phyloP scores from a whole-genome alignment of 225 moss, liverwort and hornwort species.

The Bryoerythrophyllum caledonicum region DNA sequence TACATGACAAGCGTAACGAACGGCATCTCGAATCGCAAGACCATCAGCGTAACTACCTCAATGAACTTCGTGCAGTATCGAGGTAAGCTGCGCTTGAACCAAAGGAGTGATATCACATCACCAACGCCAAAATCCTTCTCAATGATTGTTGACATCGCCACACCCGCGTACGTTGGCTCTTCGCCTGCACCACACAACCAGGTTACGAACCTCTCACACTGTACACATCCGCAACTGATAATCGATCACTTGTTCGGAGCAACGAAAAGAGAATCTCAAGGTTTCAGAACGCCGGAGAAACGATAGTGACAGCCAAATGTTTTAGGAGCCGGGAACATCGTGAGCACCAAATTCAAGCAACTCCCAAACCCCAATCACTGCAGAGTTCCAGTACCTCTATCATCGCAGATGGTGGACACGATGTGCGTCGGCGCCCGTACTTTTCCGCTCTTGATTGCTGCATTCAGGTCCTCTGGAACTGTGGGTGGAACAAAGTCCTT shows the following conservation, averaged over 20 bases:
- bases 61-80: constrained; percentile 91
- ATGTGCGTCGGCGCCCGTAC: constrained; percentile 92
- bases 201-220: not conserved
- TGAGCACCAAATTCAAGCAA: not conserved
- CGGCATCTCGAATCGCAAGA: not conserved
- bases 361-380: not conserved
- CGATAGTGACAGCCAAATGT: not conserved
- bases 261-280: not conserved
- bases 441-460: constrained; percentile 82
- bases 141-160: constrained; percentile 89
- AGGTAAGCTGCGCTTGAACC: constrained; percentile 92
- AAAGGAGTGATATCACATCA: constrained; percentile 90
- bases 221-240: not conserved
- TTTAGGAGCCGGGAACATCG: not conserved
- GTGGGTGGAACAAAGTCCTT: constrained; percentile 54
- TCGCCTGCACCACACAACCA: constrained; percentile 46
- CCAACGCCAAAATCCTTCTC: constrained; percentile 77
- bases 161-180: constrained; percentile 90
- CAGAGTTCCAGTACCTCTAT: constrained; percentile 53
- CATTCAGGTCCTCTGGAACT: constrained; percentile 86
- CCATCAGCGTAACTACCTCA: constrained; percentile 39
- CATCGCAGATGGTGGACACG: constrained; percentile 94
- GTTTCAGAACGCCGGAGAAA: not conserved
- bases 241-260: not conserved
- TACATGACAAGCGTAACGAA: not conserved